phyloP scores from a whole-genome alignment of 306 rosid species.

The Cicer arietinum region DNA sequence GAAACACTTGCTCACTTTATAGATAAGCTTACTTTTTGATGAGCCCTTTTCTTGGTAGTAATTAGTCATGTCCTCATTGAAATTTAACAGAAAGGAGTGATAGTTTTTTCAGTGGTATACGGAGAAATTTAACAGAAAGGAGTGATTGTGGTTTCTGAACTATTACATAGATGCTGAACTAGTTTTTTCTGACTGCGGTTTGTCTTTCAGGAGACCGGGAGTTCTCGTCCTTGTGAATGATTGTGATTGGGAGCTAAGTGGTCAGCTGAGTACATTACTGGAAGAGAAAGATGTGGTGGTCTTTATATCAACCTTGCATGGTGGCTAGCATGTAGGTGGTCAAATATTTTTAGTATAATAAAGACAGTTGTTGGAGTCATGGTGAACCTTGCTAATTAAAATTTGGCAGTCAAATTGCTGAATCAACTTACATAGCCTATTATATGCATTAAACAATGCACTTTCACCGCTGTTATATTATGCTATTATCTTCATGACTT shows the following conservation, averaged over 20 bases:
- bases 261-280: too few relatives aligned
- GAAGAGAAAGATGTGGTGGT: constrained; percentile 58
- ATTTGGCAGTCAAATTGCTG: constrained; percentile 11
- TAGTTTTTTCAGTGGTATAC: not conserved
- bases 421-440: constrained; percentile 1
- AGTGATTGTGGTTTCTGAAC: not conserved
- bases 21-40: not conserved
- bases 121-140: constrained; percentile 10
- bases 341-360: constrained; percentile 2
- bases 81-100: not conserved
- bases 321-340: constrained; percentile 60
- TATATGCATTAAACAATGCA: not conserved
- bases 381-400: not conserved
- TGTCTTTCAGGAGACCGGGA: too few relatives aligned
- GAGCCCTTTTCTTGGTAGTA: not conserved
- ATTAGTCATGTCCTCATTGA: constrained; percentile 11
- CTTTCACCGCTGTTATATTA: not conserved
- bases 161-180: not conserved
- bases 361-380: constrained; percentile 13
- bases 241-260: too few relatives aligned
- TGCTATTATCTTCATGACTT: not conserved
- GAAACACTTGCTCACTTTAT: constrained; percentile 9
- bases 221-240: too few relatives aligned
- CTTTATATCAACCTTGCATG: constrained; percentile 90
- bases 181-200: too few relatives aligned